phyloP scores from a whole-genome alignment of 2,329 filamentous ascomycete species.

The Diaporthe aspalathi region DNA sequence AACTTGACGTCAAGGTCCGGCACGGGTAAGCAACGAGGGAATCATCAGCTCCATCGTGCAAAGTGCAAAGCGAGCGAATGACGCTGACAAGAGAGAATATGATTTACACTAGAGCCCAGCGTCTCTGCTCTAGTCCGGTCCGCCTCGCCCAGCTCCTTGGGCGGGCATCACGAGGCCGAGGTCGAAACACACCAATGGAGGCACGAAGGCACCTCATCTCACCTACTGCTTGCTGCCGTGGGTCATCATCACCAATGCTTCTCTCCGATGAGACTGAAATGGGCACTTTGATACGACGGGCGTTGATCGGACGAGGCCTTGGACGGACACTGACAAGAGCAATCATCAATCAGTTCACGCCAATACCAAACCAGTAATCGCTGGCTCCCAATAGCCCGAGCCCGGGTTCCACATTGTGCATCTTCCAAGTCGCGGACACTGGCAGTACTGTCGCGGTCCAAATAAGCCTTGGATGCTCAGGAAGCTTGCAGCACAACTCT shows the following conservation, averaged over 20 bases:
- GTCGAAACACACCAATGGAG: neutral
- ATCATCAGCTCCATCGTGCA: no score
- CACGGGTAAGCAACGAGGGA: neutral
- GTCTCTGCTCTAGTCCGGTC: conserved; percentile 9
- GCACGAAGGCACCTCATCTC: no score
- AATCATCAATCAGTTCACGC: neutral
- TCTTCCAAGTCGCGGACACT: neutral
- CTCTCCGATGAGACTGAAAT: neutral
- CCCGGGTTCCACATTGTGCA: neutral
- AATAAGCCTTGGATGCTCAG: neutral
- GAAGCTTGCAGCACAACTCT: neutral
- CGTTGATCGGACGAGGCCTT: neutral
- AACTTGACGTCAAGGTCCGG: conserved; percentile 18
- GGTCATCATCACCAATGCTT: neutral
- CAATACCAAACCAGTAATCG: no score
- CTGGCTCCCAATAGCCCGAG: neutral
- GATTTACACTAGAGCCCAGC: conserved; percentile 5
- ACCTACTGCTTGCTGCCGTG: neutral
- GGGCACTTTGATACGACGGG: neutral
- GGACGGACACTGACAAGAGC: no score
- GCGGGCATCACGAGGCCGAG: conserved; percentile 18
- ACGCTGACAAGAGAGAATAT: neutral
- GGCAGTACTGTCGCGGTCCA: no score
- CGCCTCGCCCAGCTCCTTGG: neutral
- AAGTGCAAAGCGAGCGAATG: no score